Percentiles rank a stretch among this genome's conserved stretches.
Conservation (phyloP, 139 green algal genomes). For the Coccomyxa sp. region DNA sequence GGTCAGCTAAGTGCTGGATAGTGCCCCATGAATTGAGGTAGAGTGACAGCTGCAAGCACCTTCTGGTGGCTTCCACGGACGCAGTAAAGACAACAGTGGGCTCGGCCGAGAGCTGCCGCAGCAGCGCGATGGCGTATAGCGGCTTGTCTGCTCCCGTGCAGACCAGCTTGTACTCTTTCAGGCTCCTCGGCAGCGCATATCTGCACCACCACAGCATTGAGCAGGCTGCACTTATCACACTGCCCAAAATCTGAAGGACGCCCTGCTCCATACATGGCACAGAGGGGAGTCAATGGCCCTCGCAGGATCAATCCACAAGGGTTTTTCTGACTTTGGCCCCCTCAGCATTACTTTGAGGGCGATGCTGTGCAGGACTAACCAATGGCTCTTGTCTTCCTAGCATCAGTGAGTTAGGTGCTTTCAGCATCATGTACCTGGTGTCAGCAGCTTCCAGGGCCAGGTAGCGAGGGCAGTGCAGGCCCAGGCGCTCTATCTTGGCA, state of each 20-base stretch:
- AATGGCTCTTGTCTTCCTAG: no score
- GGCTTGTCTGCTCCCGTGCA: slow-evolving; percentile 62
- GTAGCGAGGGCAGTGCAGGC: slow-evolving; percentile 73
- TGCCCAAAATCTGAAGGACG: neutral
- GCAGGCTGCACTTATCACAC: neutral
- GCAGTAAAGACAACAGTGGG: slow-evolving; percentile 80
- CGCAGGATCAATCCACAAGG: no score
- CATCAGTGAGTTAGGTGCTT: no score
- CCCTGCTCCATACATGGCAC: neutral
- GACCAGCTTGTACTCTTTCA: slow-evolving; percentile 78
- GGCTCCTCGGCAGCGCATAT: slow-evolving; percentile 60
- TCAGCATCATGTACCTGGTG: slow-evolving; percentile 11
- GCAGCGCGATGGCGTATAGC: slow-evolving; percentile 59
- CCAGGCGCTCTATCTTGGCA: slow-evolving; percentile 71
- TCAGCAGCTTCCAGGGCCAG: slow-evolving; percentile 44
- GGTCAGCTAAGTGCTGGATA: neutral
- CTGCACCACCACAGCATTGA: slow-evolving; percentile 11
- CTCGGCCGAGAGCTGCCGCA: slow-evolving; percentile 42
- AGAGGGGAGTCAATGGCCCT: no score
- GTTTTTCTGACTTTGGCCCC: no score
- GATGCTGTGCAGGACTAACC: no score
- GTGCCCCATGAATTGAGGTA: neutral
- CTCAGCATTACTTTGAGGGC: no score
- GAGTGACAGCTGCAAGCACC: neutral
- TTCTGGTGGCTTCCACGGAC: slow-evolving; percentile 72